Evolutionary conservation across 2,329 filamentous ascomycete species (phyloP), one percentile per base, ranked within the genome.

Genomic region (Fusarium floridanum): DNA sequence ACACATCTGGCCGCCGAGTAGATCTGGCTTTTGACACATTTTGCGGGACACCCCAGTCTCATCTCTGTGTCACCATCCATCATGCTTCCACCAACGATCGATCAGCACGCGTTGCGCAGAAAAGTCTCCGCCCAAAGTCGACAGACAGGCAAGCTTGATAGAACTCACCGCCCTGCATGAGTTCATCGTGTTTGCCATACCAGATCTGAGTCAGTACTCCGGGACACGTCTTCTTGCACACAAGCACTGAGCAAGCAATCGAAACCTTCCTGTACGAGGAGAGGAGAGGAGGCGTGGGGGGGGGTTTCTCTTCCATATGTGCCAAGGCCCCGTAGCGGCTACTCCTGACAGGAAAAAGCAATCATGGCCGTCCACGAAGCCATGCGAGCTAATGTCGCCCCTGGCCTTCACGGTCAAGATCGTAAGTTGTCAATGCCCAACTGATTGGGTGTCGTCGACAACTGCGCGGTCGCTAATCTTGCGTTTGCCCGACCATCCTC

Each of bases 11-110:
- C 22, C 70, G 72, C 72, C 65, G 71, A 78, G 61, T 71, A 78
- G 78, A 80, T 79, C 78, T 80, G 70, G 69, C 64, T 78, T 78
- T 78, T 79, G 78, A 80, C 78, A 79, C 76, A 73, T 79, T 78
- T 79, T 79, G 78, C 78, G 78, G 78, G 78, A 79, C 78, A 74
- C 74, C 72, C 75, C 74, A 75, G 76, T 79, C 76, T 78, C 76
- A 79, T 79, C 77, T 78, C 73, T 77, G 77, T 79, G 76, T 79
- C 71, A 79, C 77, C 77, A 78, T 77, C 76, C 76, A 77, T 69
- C 64, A 73, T 66, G 62, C 68, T 63, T 73, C 74, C 71, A 48
- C 69, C 75, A 73, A 70, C 68, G 66, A 77, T 76, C 67, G 64
- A 77, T 71, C 63, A 70, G 73, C 63, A 61, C 55, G 37, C 45